phyloP scores from a whole-genome alignment of 2,329 filamentous ascomycete species.

The Paracoccidioides lutzii region DNA sequence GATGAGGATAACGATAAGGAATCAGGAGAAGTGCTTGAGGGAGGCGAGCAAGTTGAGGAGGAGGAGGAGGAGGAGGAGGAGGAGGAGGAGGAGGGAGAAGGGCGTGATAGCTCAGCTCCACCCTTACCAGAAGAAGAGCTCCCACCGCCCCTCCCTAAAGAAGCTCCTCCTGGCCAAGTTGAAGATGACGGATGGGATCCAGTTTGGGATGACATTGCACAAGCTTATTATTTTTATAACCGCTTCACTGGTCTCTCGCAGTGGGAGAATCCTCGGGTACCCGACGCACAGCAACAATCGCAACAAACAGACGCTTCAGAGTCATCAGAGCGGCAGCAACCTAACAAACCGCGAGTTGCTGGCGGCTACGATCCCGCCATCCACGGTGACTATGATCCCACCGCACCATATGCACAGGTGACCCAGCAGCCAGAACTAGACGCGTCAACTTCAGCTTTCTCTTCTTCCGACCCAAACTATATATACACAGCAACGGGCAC shows the following conservation, averaged over 20 bases:
- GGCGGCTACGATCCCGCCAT: slow-evolving; percentile 92
- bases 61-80: slow-evolving; percentile 8
- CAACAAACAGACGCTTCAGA: slow-evolving; percentile 17
- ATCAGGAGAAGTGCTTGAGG: slow-evolving; percentile 4
- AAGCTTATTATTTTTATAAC: slow-evolving; percentile 76
- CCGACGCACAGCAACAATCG: slow-evolving; percentile 22
- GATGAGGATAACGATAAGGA: slow-evolving; percentile 1
- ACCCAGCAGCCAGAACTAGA: slow-evolving; percentile 22
- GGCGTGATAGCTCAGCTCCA: slow-evolving; percentile 19
- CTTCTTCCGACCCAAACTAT: slow-evolving; percentile 28
- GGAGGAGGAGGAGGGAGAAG: slow-evolving; percentile 12
- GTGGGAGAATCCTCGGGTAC: slow-evolving; percentile 76
- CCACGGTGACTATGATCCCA: slow-evolving; percentile 91
- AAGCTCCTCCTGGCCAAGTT: slow-evolving; percentile 34
- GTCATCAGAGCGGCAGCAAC: slow-evolving; percentile 17
- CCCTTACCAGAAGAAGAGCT: slow-evolving; percentile 31
- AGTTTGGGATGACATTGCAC: slow-evolving; percentile 56
- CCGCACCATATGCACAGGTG: slow-evolving; percentile 75
- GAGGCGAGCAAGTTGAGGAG: slow-evolving; percentile 5
- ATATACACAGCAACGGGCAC: slow-evolving; percentile 55
- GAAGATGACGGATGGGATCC: slow-evolving; percentile 65
- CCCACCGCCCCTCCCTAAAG: slow-evolving; percentile 40
- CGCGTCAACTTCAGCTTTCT: slow-evolving; percentile 19
- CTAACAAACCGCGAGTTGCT: slow-evolving; percentile 27
- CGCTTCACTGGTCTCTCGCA: slow-evolving; percentile 61